Percentiles rank a stretch among this genome's conserved stretches.
These are phyloP conservation scores for Suhomyces yuchorum DNA, from an alignment of 1,139 yeast genomes.

Conservation along the genomic window DNA sequence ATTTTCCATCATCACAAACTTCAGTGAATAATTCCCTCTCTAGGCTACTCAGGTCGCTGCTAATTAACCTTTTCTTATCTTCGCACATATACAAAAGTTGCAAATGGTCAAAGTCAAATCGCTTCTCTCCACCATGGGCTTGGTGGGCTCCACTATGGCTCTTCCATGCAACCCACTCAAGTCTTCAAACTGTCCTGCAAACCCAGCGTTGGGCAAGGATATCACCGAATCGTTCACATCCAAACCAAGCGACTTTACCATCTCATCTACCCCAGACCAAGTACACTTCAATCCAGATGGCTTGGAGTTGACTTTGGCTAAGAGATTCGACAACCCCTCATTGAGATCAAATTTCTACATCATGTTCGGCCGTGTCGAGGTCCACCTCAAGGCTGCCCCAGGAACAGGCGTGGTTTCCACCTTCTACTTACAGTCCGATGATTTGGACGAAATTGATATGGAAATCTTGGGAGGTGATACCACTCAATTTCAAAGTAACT, in stretches of 20 bases:
- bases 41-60: not conserved
- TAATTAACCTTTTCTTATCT: not conserved
- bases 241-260: conserved; percentile 40
- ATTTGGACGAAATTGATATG: conserved; percentile 81
- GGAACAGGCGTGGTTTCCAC: conserved; percentile 81
- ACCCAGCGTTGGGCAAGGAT: conserved; percentile 59
- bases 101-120: conserved; percentile 2
- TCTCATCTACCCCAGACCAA: conserved; percentile 26
- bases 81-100: not conserved
- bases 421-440: conserved; percentile 81
- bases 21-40: not conserved
- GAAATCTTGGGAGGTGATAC: conserved; percentile 83
- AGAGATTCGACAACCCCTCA: conserved; percentile 75
- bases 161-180: conserved; percentile 39
- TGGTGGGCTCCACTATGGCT: conserved; percentile 4
- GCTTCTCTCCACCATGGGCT: conserved; percentile 5
- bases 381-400: conserved; percentile 65
- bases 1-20: not conserved
- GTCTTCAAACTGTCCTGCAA: conserved; percentile 36
- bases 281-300: conserved; percentile 45
- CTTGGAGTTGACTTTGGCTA: conserved; percentile 55
- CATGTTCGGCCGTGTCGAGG: conserved; percentile 85
- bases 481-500: conserved; percentile 76
- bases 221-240: conserved; percentile 50
- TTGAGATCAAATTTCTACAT: conserved; percentile 74